Percentiles rank a stretch among this genome's conserved stretches.
These are phyloP conservation scores for Pestalotiopsis sp. DNA, from an alignment of 2,329 filamentous ascomycete species.

Conservation along the genomic window DNA sequence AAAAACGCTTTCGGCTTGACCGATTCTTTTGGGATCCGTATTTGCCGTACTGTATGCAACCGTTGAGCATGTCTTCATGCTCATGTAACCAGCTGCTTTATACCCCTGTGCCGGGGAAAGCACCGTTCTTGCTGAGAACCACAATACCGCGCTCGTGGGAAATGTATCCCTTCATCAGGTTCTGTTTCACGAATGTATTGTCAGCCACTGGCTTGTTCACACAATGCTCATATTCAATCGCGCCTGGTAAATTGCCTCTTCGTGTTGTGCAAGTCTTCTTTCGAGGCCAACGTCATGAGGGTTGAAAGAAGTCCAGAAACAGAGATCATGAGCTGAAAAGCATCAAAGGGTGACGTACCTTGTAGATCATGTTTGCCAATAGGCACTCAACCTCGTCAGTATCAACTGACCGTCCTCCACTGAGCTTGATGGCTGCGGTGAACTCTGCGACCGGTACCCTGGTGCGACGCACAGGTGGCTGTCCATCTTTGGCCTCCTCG, in stretches of 20 bases:
- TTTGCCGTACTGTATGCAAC: background rate
- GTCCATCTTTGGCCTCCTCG: conserved; percentile 71
- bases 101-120: conserved; percentile 87
- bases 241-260: conserved; percentile 17
- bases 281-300: conserved; percentile 9
- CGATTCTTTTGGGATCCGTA: background rate
- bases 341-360: conserved; percentile 58
- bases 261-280: background rate
- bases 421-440: conserved; percentile 77
- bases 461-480: conserved; percentile 65
- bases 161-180: conserved; percentile 97
- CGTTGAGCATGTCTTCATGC: background rate
- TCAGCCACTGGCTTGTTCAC: conserved; percentile 32
- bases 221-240: background rate
- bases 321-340: background rate
- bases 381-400: conserved; percentile 94
- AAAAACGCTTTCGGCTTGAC: background rate
- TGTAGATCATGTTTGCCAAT: conserved; percentile 96
- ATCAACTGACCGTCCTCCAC: conserved; percentile 68
- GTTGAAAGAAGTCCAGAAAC: background rate
- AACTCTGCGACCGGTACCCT: conserved; percentile 84
- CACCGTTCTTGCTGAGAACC: conserved; percentile 87
- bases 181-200: conserved; percentile 48
- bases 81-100: conserved; percentile 31
- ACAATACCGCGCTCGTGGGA: conserved; percentile 86